Conservation (phyloP, 1,139 yeast species). For the Yamadazyma atlantica region DNA sequence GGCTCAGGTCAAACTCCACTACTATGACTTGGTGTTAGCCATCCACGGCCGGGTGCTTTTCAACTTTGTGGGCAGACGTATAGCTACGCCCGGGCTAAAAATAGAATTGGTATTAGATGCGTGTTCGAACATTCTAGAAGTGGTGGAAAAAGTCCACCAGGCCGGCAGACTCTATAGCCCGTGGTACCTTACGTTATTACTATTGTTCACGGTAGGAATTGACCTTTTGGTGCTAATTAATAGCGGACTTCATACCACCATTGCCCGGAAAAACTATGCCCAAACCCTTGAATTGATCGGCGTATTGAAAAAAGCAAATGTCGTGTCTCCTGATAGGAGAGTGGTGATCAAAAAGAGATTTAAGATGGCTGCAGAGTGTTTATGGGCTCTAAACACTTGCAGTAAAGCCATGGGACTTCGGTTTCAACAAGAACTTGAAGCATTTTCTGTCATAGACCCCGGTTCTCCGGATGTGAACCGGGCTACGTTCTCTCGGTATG, state of each 20-base stretch:
- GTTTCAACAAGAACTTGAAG: conserved; percentile 39
- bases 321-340: conserved; percentile 31
- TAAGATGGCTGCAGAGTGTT: conserved; percentile 61
- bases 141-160: conserved; percentile 33
- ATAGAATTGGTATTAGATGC: conserved; percentile 35
- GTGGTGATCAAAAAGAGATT: conserved; percentile 43
- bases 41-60: conserved; percentile 39
- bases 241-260: conserved; percentile 32
- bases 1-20: conserved; percentile 42
- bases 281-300: conserved; percentile 28
- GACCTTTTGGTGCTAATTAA: conserved; percentile 46
- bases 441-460: conserved; percentile 51
- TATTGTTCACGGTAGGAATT: conserved; percentile 49
- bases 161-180: conserved; percentile 43
- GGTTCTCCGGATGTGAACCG: conserved; percentile 56
- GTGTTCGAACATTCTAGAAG: conserved; percentile 35
- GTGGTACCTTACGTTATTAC: conserved; percentile 53
- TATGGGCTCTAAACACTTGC: conserved; percentile 62
- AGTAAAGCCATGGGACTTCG: conserved; percentile 51
- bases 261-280: conserved; percentile 26
- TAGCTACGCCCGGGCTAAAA: conserved; percentile 33
- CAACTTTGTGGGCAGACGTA: conserved; percentile 33
- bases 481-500: conserved; percentile 49
- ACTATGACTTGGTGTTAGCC: conserved; percentile 38
- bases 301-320: conserved; percentile 30